These are phyloP conservation scores for Alternaria alternata DNA, from an alignment of 2,329 filamentous ascomycete genomes.

Conservation along the genomic window DNA sequence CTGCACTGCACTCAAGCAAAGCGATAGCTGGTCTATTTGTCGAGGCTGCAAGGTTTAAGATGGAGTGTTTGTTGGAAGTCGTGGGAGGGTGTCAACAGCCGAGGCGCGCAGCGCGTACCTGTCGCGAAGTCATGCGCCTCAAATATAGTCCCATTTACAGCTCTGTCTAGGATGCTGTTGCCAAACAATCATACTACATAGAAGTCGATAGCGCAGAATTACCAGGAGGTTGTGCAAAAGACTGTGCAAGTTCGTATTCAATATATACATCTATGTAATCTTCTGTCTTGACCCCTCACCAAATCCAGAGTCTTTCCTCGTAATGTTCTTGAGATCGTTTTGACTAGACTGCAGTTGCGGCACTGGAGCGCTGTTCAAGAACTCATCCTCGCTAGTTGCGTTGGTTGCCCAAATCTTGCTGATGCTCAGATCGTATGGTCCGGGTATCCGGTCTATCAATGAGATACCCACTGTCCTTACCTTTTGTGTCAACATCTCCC, in stretches of 20 bases:
- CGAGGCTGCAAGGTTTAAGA: slow-evolving; percentile 1
- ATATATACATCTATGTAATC: slow-evolving; percentile 20
- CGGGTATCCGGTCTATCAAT: slow-evolving; percentile 86
- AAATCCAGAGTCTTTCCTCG: slow-evolving; percentile 24
- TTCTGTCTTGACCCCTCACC: slow-evolving; percentile 16
- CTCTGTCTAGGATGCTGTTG: background rate
- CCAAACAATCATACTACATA: background rate
- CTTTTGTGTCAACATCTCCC: slow-evolving; percentile 85
- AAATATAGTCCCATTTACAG: background rate
- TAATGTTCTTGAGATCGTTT: slow-evolving; percentile 28
- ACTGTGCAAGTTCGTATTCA: background rate
- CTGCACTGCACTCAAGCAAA: background rate
- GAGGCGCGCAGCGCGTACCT: slow-evolving; percentile 29
- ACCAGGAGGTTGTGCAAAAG: background rate
- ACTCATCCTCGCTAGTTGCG: slow-evolving; percentile 52
- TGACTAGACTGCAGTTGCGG: slow-evolving; percentile 30
- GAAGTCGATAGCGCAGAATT: background rate
- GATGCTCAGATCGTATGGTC: slow-evolving; percentile 86
- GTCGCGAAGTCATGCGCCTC: slow-evolving; percentile 26
- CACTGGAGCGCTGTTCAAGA: slow-evolving; percentile 34
- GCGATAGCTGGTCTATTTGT: background rate
- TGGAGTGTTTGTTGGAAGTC: slow-evolving; percentile 19
- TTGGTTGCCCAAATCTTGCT: slow-evolving; percentile 94
- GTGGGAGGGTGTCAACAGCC: slow-evolving; percentile 21
- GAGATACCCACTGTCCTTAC: slow-evolving; percentile 87